A percentile compares a stretch with the other conserved stretches of the same genome.
Evolutionary conservation across 2,329 filamentous ascomycete genomes (phyloP).

Genomic region (Pyricularia sp.): DNA sequence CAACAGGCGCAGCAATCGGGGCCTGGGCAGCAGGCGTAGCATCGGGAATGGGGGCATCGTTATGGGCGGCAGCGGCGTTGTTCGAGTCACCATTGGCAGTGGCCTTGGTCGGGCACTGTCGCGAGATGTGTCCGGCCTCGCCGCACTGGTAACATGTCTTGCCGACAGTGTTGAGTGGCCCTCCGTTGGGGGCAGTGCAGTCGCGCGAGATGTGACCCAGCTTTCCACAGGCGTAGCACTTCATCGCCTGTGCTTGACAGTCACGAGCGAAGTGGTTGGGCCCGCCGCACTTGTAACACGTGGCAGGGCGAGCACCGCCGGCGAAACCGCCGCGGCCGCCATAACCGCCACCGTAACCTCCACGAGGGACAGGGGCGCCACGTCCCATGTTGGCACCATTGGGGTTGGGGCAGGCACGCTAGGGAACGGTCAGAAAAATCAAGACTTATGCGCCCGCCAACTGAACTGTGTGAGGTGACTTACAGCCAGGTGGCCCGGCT

Average conservation of each 20-base stretch:
- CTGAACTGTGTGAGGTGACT: slow-evolving; percentile 19
- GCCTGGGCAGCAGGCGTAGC: slow-evolving; percentile 31
- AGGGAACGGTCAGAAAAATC: slow-evolving; percentile 2
- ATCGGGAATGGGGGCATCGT: slow-evolving; percentile 22
- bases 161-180: slow-evolving; percentile 85
- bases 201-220: slow-evolving; percentile 86
- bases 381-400: slow-evolving; percentile 48
- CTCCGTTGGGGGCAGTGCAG: slow-evolving; percentile 93
- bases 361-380: slow-evolving; percentile 53
- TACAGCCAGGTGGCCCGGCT: slow-evolving; percentile 84
- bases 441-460: background rate
- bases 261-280: slow-evolving; percentile 98
- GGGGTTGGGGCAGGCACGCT: slow-evolving; percentile 76
- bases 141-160: slow-evolving; percentile 99
- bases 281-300: slow-evolving; percentile 65
- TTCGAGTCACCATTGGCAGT: slow-evolving; percentile 20
- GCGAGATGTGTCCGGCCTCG: slow-evolving; percentile 88
- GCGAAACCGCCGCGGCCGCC: slow-evolving; percentile 59
- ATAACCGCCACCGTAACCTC: slow-evolving; percentile 47
- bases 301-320: slow-evolving; percentile 54
- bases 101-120: slow-evolving; percentile 57
- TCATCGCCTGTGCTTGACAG: slow-evolving; percentile 97
- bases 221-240: slow-evolving; percentile 96
- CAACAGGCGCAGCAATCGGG: slow-evolving; percentile 12
- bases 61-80: slow-evolving; percentile 29